A percentile compares a stretch with the other conserved stretches of the same genome.
These are phyloP conservation scores for Domatiomyces catenatus DNA, from an alignment of 2,329 filamentous ascomycete species.

Conservation along the genomic window DNA sequence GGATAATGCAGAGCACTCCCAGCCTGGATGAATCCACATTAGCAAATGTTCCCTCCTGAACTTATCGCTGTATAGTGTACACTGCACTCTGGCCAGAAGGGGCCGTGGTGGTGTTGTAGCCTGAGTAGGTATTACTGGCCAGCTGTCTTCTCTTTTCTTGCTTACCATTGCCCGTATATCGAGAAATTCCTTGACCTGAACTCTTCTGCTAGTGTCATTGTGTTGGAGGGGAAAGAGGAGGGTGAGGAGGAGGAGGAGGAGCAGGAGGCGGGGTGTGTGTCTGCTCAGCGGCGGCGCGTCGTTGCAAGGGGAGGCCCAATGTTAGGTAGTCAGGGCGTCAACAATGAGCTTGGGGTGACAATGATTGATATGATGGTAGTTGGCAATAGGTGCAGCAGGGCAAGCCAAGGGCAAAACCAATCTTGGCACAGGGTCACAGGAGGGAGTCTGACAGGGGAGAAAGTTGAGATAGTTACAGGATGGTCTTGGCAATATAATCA, in stretches of 20 bases:
- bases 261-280: no score
- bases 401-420: not conserved
- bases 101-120: not conserved
- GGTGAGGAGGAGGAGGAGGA: not conserved
- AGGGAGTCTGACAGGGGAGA: no score
- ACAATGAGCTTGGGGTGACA: no score
- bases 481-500: not conserved
- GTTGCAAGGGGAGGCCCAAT: no score
- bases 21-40: constrained; percentile 19
- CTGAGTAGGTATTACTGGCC: no score
- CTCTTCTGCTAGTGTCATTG: constrained; percentile 47
- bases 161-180: constrained; percentile 55
- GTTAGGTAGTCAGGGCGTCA: not conserved
- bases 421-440: no score
- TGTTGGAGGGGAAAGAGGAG: constrained; percentile 8
- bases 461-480: not conserved
- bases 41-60: constrained; percentile 2
- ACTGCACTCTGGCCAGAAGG: no score
- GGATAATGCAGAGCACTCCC: constrained; percentile 44
- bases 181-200: constrained; percentile 48
- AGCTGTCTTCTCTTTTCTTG: not conserved
- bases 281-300: no score
- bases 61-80: no score
- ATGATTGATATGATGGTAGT: not conserved
- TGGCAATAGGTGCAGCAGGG: not conserved